Evolutionary conservation across 768 basidiomycete genomes (phyloP).

Genomic region (Suillus fuscotomentosus): DNA sequence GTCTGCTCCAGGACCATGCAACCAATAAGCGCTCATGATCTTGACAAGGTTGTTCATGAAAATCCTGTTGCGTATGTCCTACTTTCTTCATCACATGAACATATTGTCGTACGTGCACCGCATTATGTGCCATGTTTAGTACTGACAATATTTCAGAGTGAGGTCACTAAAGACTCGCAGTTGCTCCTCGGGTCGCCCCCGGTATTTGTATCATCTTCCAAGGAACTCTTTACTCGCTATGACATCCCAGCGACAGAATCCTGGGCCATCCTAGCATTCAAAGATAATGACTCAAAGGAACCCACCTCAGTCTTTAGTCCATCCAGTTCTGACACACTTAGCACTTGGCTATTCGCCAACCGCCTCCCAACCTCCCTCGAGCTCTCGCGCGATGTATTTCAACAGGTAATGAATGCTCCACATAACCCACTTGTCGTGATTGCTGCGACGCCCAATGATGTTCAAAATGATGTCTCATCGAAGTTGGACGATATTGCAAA

Average conservation of each 20-base stretch:
- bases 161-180: slow-evolving; percentile 56
- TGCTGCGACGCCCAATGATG: slow-evolving; percentile 43
- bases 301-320: slow-evolving; percentile 45
- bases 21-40: slow-evolving; percentile 39
- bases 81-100: slow-evolving; percentile 32
- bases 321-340: slow-evolving; percentile 23
- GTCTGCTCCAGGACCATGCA: slow-evolving; percentile 34
- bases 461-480: slow-evolving; percentile 42
- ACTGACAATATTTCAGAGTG: slow-evolving; percentile 32
- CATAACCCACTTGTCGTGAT: slow-evolving; percentile 79
- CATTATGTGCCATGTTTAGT: not conserved
- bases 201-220: slow-evolving; percentile 40
- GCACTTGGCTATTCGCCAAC: slow-evolving; percentile 62
- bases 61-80: slow-evolving; percentile 62
- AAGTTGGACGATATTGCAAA: slow-evolving; percentile 51
- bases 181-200: slow-evolving; percentile 48
- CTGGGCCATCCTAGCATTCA: slow-evolving; percentile 69
- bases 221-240: slow-evolving; percentile 33
- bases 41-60: slow-evolving; percentile 41
- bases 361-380: slow-evolving; percentile 74
- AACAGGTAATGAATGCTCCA: slow-evolving; percentile 81
- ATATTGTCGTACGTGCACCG: slow-evolving; percentile 30
- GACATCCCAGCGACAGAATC: slow-evolving; percentile 37
- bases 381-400: slow-evolving; percentile 77
- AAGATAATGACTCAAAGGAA: slow-evolving; percentile 48